A percentile compares a stretch with the other conserved stretches of the same genome.
Conservation (phyloP, 2,329 filamentous ascomycete genomes). For the Fusarium udum region DNA sequence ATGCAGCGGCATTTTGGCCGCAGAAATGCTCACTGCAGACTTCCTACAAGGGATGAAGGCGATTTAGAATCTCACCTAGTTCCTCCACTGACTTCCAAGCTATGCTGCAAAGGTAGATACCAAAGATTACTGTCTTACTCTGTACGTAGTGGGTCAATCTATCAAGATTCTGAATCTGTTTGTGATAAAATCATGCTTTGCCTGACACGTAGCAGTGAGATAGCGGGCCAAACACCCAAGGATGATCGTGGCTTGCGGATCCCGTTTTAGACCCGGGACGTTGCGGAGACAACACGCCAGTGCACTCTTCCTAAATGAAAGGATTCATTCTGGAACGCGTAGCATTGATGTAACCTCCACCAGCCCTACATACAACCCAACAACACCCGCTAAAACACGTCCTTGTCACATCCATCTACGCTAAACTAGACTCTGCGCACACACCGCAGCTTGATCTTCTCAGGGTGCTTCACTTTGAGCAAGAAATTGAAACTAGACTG, state of each 20-base stretch:
- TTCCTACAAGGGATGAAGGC: not conserved
- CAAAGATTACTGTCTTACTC: rapidly evolving
- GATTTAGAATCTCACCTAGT: not conserved
- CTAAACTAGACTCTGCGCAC: slow-evolving; percentile 10
- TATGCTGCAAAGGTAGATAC: not conserved
- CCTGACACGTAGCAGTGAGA: not conserved
- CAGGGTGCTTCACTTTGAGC: slow-evolving; percentile 37
- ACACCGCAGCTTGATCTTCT: slow-evolving; percentile 33
- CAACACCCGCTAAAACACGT: not conserved
- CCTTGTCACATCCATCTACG: not conserved
- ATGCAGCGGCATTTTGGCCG: not conserved
- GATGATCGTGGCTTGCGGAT: not conserved
- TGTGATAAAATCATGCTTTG: not conserved
- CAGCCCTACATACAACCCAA: not conserved
- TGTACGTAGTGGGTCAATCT: not conserved
- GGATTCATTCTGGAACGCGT: not conserved
- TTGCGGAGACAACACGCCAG: not conserved
- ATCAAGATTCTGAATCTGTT: not conserved
- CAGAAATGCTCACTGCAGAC: not conserved
- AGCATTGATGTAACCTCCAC: not conserved
- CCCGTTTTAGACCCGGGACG: not conserved
- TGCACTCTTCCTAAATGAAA: not conserved
- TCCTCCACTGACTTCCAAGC: not conserved
- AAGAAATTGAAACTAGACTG: slow-evolving; percentile 39
- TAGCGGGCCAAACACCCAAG: not conserved